A percentile compares a stretch with the other conserved stretches of the same genome.
Conservation (phyloP, 106 monocot species). For the Dactylorhiza incarnata region DNA sequence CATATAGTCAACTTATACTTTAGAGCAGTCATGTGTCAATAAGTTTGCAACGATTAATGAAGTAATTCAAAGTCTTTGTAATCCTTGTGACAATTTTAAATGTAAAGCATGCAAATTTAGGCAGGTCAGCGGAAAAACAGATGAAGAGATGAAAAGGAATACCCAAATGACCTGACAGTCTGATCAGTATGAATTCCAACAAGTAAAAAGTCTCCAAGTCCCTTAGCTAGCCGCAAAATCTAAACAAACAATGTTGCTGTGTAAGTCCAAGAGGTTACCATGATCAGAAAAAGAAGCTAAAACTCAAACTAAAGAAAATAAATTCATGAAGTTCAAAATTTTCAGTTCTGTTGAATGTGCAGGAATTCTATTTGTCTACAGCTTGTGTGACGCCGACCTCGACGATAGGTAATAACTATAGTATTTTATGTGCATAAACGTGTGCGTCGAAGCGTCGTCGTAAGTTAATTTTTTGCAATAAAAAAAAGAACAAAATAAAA, state of each 20-base stretch:
- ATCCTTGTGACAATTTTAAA: background rate
- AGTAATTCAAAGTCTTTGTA: background rate
- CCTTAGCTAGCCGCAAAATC: constrained; percentile 57
- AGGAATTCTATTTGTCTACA: background rate
- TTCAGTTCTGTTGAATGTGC: background rate
- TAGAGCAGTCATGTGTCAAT: too few species aligned
- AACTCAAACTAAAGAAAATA: background rate
- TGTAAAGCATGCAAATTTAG: background rate
- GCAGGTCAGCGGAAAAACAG: background rate
- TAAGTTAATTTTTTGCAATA: too few species aligned
- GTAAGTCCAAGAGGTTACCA: background rate
- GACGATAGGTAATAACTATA: too few species aligned
- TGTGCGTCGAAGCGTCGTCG: too few species aligned
- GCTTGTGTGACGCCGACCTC: too few species aligned
- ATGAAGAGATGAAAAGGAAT: background rate
- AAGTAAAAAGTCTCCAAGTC: constrained; percentile 65
- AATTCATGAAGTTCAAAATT: background rate
- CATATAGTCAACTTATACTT: too few species aligned
- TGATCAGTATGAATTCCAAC: constrained; percentile 78
- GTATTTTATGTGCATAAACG: too few species aligned
- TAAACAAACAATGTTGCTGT: constrained; percentile 7
- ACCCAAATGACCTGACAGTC: constrained; percentile 39
- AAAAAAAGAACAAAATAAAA: too few species aligned
- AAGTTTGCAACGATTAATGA: too few species aligned
- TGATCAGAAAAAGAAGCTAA: background rate